A percentile compares a stretch with the other conserved stretches of the same genome.
Evolutionary conservation across 768 basidiomycete species (phyloP).

Genomic region (Leccinellum albellum): DNA sequence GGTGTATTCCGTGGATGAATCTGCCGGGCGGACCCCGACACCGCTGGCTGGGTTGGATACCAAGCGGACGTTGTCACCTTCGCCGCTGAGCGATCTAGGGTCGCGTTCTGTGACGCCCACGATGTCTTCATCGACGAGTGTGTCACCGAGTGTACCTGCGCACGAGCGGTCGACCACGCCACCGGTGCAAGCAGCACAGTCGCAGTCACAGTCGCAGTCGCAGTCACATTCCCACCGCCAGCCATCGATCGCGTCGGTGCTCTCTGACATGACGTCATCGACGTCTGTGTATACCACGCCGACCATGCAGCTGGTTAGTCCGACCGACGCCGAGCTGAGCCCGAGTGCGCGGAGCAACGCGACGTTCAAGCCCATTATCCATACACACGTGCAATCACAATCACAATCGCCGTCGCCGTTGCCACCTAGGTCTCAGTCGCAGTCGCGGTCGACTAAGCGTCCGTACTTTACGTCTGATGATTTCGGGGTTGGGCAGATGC

Average conservation of each 20-base stretch:
- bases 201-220: slow-evolving; percentile 3
- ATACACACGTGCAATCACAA: not conserved
- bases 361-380: slow-evolving; percentile 25
- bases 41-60: too few species aligned
- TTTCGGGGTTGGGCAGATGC: slow-evolving; percentile 82
- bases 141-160: too few species aligned
- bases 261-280: slow-evolving; percentile 50
- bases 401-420: not conserved
- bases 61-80: too few species aligned
- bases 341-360: slow-evolving; percentile 1
- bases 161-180: too few species aligned
- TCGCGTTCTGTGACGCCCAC: too few species aligned
- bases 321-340: slow-evolving; percentile 14
- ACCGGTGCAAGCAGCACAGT: too few species aligned
- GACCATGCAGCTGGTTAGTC: slow-evolving; percentile 28
- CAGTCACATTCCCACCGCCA: slow-evolving; percentile 43
- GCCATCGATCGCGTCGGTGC: slow-evolving; percentile 70
- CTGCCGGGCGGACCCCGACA: too few species aligned
- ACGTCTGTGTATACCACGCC: slow-evolving; percentile 48
- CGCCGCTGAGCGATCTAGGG: too few species aligned
- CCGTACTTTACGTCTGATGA: slow-evolving; percentile 68
- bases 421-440: not conserved
- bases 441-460: slow-evolving; percentile 32
- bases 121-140: too few species aligned
- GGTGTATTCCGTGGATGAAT: too few species aligned